These are phyloP conservation scores for Triticum aestivum DNA, from an alignment of 176 grass and related monocot genomes.

Conservation along the genomic window IWGSC_CS_RefSeq_v2.1 NC_057794.1:519060661-519061160, in stretches of 20 bases:
- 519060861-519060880: neutral
- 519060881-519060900: constrained; percentile 22
- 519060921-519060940: constrained; percentile 45
- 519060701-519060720: constrained; percentile 58
- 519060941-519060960: constrained; percentile 36
- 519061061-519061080: constrained; percentile 8
- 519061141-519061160: constrained; percentile 58
- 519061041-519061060: neutral
- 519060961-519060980: constrained; percentile 62
- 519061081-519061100: constrained; percentile 23
- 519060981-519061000: constrained; percentile 73
- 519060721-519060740: constrained; percentile 45
- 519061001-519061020: constrained; percentile 78
- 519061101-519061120: constrained; percentile 76
- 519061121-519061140: constrained; percentile 78
- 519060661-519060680: constrained; percentile 57
- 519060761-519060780: constrained; percentile 52
- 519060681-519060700: constrained; percentile 58
- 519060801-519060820: constrained; percentile 30
- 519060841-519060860: neutral
- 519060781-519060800: constrained; percentile 40
- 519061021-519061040: neutral
- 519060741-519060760: constrained; percentile 37
- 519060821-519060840: neutral
- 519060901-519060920: constrained; percentile 60